Base-by-base conservation (phyloP, 2,329 filamentous ascomycete genomes). In the Diaporthe vexans region DNA sequence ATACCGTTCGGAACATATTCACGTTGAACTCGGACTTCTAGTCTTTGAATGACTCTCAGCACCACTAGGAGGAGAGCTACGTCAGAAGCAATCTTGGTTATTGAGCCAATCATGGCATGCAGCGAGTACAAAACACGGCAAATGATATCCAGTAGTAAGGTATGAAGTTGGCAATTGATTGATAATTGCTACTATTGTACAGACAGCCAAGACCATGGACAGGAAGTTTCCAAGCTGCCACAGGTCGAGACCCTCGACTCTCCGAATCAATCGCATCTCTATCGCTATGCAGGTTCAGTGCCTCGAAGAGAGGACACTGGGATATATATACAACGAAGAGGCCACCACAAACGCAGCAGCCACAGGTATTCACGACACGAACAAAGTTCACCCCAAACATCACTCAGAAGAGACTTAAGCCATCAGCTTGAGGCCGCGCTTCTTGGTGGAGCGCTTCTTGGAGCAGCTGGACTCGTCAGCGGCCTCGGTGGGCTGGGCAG, bases 381-480 rank as follows among this genome's bases (percentile, higher is more conserved):
- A 51, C 61, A 65, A 65, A 35, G 43, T 17, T 17, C 11, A 21
- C 21, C 11, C 7, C 1, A 11, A n/a, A 24, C 1, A 52, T 11
- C 33, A 35, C 11, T 37, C 21, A 5, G 8, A 52, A n/a, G 21
- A 19, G 1, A 26, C 29, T 52, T 67, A 67, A 52, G 63, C 63
- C 70, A 72, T 72, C 19, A 72, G 70, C 29, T 61, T 52, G 17
- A 72, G n/a, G 57, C 70, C 58, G 4, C 63, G 63, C 63, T 51
- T 67, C 63, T 35, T 67, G 63, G 21, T 21, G 33, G 70, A 35
- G 33, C 70, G 70, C 70, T 72, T 72, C 70, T 65, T 72, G 70
- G 21, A 19, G 46, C 33, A 59, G 43, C 57, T 52, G 40, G 43
- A 54, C 58, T 56, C 59, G 33, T 63, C 59, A 10, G 33, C 33